phyloP scores from a whole-genome alignment of 106 monocot species.

The Vanilla planifolia region DNA sequence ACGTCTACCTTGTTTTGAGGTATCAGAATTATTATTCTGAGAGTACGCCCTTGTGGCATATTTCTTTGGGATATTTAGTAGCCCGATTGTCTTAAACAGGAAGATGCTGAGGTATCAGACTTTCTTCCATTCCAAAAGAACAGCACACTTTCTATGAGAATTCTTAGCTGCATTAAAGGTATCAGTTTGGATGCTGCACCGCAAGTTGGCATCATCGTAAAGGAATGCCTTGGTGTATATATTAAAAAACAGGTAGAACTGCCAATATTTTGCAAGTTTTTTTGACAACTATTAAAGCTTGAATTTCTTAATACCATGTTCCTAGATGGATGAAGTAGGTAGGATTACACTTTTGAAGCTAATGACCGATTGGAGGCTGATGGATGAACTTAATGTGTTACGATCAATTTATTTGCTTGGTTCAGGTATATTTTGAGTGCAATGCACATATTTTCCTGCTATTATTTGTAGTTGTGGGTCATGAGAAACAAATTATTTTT shows the following conservation, averaged over 20 bases:
- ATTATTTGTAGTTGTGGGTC: not conserved
- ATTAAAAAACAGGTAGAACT: slow-evolving; percentile 61
- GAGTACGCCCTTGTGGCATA: not conserved
- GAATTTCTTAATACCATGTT: slow-evolving; percentile 7
- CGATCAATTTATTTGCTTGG: slow-evolving; percentile 89
- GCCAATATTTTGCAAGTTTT: not conserved
- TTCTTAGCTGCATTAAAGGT: slow-evolving; percentile 57
- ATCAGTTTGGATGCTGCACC: slow-evolving; percentile 28
- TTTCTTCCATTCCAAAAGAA: slow-evolving; percentile 84
- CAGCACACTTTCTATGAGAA: slow-evolving; percentile 66
- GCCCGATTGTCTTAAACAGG: slow-evolving; percentile 28
- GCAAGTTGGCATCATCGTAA: slow-evolving; percentile 62
- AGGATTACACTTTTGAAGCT: slow-evolving; percentile 68
- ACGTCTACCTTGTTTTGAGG: slow-evolving; percentile 73
- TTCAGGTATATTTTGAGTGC: slow-evolving; percentile 48
- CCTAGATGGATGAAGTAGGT: slow-evolving; percentile 82
- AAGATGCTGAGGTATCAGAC: slow-evolving; percentile 50
- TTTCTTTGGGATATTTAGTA: slow-evolving; percentile 1
- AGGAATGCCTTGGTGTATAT: slow-evolving; percentile 62
- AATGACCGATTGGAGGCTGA: slow-evolving; percentile 89
- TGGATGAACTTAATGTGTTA: slow-evolving; percentile 81
- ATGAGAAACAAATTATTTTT: slow-evolving; percentile 4
- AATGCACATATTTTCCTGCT: not conserved
- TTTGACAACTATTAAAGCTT: no score
- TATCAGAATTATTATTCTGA: slow-evolving; percentile 11